Base-by-base conservation (phyloP, 2,329 filamentous ascomycete species). In the Parafenestella ontariensis region DNA sequence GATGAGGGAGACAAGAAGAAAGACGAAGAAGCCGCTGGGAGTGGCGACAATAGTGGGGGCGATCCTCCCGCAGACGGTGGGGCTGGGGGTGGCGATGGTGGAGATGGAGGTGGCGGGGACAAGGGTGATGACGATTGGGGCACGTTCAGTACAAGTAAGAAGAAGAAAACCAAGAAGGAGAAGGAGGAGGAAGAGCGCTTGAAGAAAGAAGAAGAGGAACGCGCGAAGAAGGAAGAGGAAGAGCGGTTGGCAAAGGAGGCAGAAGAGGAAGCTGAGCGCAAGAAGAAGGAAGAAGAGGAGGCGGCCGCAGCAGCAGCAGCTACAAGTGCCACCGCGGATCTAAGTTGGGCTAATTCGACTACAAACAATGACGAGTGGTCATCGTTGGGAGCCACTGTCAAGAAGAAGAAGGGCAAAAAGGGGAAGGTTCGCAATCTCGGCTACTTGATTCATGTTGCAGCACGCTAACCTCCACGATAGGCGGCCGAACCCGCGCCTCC, bases 1-100 rank as follows among this genome's bases (percentile, higher is more conserved):
- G 77, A 78, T 46, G 78, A 79, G 17, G 78, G 78, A 36, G 80
- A 82, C 17, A 80, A 81, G 37, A 80, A 80, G 26, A 73, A 78
- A 29, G 37, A 43, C 41, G 77, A 81, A 41, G 79, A 82, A 33
- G 68, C 56, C 48, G 59, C 53, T 26, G 76, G 68, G 29, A 68
- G 64, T 21, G 72, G 69, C 28, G 71, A 69, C 28, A 66, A 57
- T 23, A 72, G 64, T 41, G 73, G 70, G 18, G 76, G 72, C 20
- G 72, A 70, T 41, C 59, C 67, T 52, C 75, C 72, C 5, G 72
- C 68, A 21, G 77, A 72, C 45, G 76, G 71, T 44, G 70, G 65
- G n/a, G 64, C 62, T 28, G 72, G 63, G 24, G 71, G 63, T 37
- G 76, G 65, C 18, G 72, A 71, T 34, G 74, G 67, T 24, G 73